phyloP scores from a whole-genome alignment of 768 basidiomycete genomes.

The Agaricus sinodeliciosus region DNA sequence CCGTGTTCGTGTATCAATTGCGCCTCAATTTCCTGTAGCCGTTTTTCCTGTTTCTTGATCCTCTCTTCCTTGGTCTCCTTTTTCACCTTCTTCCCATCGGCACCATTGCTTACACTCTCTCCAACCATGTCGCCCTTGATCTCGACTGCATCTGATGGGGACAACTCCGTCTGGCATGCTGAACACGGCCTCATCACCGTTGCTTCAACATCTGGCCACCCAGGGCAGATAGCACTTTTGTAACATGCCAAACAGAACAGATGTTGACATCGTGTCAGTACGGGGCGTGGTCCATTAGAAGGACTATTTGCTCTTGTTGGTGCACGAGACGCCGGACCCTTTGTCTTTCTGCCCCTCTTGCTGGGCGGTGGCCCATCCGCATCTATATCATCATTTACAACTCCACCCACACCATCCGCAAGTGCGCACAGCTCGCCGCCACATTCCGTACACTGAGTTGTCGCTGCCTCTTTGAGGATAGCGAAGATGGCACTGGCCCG shows the following conservation, averaged over 20 bases:
- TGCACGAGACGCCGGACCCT: conserved; percentile 45
- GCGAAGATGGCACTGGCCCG: conserved; percentile 80
- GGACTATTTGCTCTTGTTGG: conserved; percentile 76
- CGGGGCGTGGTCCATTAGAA: conserved; percentile 43
- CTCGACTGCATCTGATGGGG: conserved; percentile 74
- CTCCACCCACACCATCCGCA: conserved; percentile 34
- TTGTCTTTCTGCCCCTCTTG: conserved; percentile 44
- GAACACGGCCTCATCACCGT: conserved; percentile 64
- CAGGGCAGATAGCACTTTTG: conserved; percentile 66
- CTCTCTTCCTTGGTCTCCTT: conserved; percentile 26
- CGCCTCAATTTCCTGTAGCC: conserved; percentile 39
- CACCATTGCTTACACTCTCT: conserved; percentile 21
- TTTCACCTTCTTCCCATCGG: conserved; percentile 37
- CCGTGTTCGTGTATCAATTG: neutral
- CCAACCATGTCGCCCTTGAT: conserved; percentile 54
- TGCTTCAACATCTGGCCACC: conserved; percentile 67
- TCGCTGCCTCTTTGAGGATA: conserved; percentile 81
- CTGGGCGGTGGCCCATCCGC: conserved; percentile 40
- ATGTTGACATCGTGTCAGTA: conserved; percentile 92
- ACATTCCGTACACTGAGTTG: conserved; percentile 87
- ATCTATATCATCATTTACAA: conserved; percentile 34
- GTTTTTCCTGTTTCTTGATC: conserved; percentile 57
- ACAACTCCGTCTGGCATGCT: conserved; percentile 66
- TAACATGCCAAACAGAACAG: conserved; percentile 88
- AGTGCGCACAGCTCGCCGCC: conserved; percentile 62